Evolutionary conservation across 2,329 filamentous ascomycete genomes (phyloP).

Genomic region (Lachnellula suecica): DNA sequence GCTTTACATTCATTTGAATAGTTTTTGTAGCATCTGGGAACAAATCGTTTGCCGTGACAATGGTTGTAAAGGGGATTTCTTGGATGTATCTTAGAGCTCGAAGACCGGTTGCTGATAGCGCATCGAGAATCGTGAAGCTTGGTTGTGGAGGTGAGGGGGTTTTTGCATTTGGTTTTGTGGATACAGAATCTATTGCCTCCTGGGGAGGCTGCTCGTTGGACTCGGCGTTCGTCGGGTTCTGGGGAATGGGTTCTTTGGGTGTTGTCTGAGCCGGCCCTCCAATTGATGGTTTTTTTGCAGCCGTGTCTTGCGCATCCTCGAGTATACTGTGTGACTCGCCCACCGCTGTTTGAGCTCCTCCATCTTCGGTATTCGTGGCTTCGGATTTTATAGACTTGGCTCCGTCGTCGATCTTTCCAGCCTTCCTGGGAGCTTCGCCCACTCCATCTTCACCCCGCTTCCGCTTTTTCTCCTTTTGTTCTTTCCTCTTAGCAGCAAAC

Average conservation of each 20-base stretch:
- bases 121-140: conserved; percentile 83
- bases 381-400: too few species aligned
- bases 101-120: conserved; percentile 89
- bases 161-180: conserved; percentile 1
- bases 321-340: not conserved
- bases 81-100: conserved; percentile 88
- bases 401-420: conserved; percentile 28
- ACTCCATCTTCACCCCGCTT: conserved; percentile 39
- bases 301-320: not conserved
- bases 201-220: not conserved
- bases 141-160: not conserved
- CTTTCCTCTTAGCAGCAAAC: conserved; percentile 36
- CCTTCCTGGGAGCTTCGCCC: conserved; percentile 35
- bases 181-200: not conserved
- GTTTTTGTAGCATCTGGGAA: conserved; percentile 73
- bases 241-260: not conserved
- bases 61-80: conserved; percentile 82
- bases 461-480: conserved; percentile 51
- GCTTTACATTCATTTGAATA: conserved; percentile 80
- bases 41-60: conserved; percentile 87
- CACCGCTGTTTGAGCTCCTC: not conserved
- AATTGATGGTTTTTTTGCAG: not conserved
- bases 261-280: not conserved
- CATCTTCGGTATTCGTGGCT: conserved; percentile 1
- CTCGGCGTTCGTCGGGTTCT: not conserved